Base-by-base conservation (phyloP, 1,284 basidiomycete genomes). In the Heterobasidion annosum region DNA sequence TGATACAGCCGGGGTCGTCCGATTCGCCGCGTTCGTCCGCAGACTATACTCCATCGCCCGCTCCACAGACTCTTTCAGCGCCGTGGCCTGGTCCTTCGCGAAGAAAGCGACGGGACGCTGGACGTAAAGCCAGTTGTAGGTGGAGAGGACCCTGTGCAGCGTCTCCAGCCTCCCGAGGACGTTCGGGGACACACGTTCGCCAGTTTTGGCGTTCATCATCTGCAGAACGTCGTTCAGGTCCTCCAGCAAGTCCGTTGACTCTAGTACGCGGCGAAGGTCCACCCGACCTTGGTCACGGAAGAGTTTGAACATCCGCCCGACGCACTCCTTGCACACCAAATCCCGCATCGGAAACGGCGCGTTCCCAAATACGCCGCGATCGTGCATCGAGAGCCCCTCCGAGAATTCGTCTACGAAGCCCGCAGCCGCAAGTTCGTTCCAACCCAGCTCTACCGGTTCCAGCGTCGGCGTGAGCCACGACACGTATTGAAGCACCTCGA, bases 51-150 rank as follows among this genome's bases (percentile, higher is more conserved):
- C 83, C 63, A 96, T 78, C 10, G 77, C 84, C 33, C 66, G 65
- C 69, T 97, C 91, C 4, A 83, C 73, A 35, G 84, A 71, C n/a
- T 65, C 65, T 67, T 93, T 93, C 53, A 88, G 63, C 46, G 66
- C 68, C 4, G 70, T 64, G 1, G 82, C 85, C 44, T 75, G 69
- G 9, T 72, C 67, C 34, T 77, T 71, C 37, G 88, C 78, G 15
- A 79, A 73, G 67, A 91, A 98, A 10, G 83, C 77, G 48, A 93
- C 74, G 0, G 83, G 79, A 50, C 85, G 78, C n/a, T 95, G 83
- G 68, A 83, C 87, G 19, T 78, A 77, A 56, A 97, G 76, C 96
- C 96, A 99, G 53, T 93, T 74, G 68, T 98, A 98, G 16, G 90
- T 62, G 15, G 89, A 83, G 32, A 95, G 66, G n/a, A 82, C 71